Evolutionary conservation across 2,329 filamentous ascomycete genomes (phyloP), one percentile per base, ranked within the genome.

Genomic region (Monosporascus sp.): DNA sequence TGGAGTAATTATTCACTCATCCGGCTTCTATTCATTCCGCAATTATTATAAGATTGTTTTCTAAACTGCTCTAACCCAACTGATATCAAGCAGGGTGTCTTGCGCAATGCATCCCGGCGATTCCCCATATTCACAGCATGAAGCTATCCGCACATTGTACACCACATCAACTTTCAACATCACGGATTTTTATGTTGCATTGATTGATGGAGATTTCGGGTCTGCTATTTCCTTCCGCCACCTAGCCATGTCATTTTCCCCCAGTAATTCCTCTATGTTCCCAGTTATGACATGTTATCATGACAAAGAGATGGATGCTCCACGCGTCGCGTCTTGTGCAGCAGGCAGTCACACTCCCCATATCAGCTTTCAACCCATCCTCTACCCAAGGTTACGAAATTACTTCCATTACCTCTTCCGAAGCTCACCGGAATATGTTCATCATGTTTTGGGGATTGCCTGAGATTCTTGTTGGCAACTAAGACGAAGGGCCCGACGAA

Each of bases 141-240:
- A 68, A 65, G 65, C 63, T 62, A 67, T 67, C 63, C 58, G 53
- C 65, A 63, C 52, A 54, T 56, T 58, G 47, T 54, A 51, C 58
- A 60, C 53, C 53, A 61, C 58, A 48, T 54, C 48, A 52, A 52
- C 50, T 47, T 40, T 31, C 37, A 55, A 45, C 55, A 43, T 38
- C 44, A 48, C 44, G 5, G 7, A 26, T 28, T 40, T 18, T 48
- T 47, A 3, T 51, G 49, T 44, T 47, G 17, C 8, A 7, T 20
- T 53, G 26, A 45, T 48, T 43, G 15, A 40, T 46, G 14, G 51
- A 24, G 31, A 35, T 24, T 17, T 18, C 46, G 37, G 38, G 35
- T 45, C 15, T 18, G 20, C 41, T 11, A 20, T 15, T 14, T n/a
- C 18, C 47, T 48, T 43, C 17, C 18, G 26, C 46, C 28, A 17